phyloP scores from a whole-genome alignment of 2,329 filamentous ascomycete genomes.

The Pseudocercospora eumusae region DNA sequence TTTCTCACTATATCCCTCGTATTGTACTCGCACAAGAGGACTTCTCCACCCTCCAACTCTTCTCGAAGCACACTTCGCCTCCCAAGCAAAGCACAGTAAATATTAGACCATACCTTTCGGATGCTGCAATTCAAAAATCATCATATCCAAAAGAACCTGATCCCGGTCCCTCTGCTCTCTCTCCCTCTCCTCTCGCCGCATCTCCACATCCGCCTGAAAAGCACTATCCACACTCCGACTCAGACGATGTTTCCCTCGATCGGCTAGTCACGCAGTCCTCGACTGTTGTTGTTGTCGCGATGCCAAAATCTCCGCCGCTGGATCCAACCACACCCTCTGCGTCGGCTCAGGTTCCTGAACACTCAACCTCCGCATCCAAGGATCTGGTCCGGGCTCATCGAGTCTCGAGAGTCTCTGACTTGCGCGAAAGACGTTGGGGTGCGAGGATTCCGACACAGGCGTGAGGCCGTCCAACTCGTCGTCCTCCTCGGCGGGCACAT shows the following conservation, averaged over 20 bases:
- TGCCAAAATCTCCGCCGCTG: background rate
- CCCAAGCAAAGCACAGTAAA: too few species aligned
- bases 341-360: background rate
- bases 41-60: too few species aligned
- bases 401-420: background rate
- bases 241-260: background rate
- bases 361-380: conserved; percentile 3
- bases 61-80: too few species aligned
- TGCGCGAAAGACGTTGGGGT: background rate
- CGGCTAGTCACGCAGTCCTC: background rate
- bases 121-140: conserved; percentile 9
- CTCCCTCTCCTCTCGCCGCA: background rate
- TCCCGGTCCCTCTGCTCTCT: background rate
- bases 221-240: background rate
- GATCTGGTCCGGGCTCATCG: background rate
- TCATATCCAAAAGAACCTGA: conserved; percentile 4
- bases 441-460: background rate
- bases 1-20: too few species aligned
- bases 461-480: too few species aligned
- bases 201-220: background rate
- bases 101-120: background rate
- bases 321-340: background rate
- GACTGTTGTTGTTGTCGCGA: background rate
- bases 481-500: conserved; percentile 5
- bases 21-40: too few species aligned